Evolutionary conservation across 345 rosid genomes (phyloP).

Genomic region (Eucalyptus grandis): DNA sequence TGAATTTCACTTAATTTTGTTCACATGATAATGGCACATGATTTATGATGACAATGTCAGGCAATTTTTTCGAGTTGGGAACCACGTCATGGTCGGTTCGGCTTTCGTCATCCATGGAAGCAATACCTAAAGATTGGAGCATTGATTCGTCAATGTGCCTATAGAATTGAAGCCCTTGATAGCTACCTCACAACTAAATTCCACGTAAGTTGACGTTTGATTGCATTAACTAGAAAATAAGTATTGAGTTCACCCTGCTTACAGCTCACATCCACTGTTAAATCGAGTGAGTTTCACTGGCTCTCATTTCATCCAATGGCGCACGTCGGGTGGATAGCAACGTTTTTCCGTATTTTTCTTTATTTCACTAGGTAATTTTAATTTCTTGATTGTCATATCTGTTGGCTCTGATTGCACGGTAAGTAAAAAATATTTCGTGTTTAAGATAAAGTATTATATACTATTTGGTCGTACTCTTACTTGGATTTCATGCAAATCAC

Average conservation of each 20-base stretch:
- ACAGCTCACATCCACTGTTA: neutral
- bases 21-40: neutral
- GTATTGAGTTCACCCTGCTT: neutral
- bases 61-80: slow-evolving; percentile 84
- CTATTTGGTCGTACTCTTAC: too few species aligned
- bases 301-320: neutral
- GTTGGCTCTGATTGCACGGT: too few species aligned
- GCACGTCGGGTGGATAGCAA: neutral
- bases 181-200: slow-evolving; percentile 27
- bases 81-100: slow-evolving; percentile 65
- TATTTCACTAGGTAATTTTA: neutral
- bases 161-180: slow-evolving; percentile 43
- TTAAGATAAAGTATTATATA: too few species aligned
- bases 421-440: neutral
- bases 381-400: neutral
- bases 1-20: neutral
- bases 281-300: neutral
- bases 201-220: slow-evolving; percentile 9
- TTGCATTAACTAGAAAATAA: neutral
- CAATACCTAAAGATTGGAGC: slow-evolving; percentile 44
- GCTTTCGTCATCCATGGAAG: slow-evolving; percentile 74
- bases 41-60: slow-evolving; percentile 5
- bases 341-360: neutral
- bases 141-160: slow-evolving; percentile 47
- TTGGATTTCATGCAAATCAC: neutral